Evolutionary conservation across 73 alveolate species (phyloP).

Genomic region (Paramecium primaurelia): DNA sequence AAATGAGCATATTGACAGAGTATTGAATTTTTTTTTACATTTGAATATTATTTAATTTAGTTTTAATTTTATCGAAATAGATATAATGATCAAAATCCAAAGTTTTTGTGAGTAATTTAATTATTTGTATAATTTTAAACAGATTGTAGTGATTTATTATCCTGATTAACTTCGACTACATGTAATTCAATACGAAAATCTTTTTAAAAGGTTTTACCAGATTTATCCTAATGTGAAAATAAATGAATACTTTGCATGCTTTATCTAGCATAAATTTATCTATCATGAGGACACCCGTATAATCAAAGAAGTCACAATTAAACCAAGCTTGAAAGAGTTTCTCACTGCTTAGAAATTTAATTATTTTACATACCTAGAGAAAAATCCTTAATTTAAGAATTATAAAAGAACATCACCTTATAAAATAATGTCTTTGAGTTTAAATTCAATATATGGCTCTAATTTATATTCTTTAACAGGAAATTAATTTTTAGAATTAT

Average conservation of each 20-base stretch:
- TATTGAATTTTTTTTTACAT: too few relatives aligned
- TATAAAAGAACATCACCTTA: slow-evolving; percentile 81
- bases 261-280: slow-evolving; percentile 79
- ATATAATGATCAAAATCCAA: slow-evolving; percentile 7
- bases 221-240: slow-evolving; percentile 29
- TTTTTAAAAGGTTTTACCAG: background rate
- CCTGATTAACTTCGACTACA: background rate
- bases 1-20: too few relatives aligned
- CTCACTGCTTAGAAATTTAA: slow-evolving; percentile 53
- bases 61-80: background rate
- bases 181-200: slow-evolving; percentile 42
- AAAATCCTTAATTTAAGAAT: slow-evolving; percentile 64
- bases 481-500: background rate
- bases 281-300: slow-evolving; percentile 69
- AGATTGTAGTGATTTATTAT: background rate
- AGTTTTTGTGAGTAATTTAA: slow-evolving; percentile 20
- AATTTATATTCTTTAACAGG: background rate
- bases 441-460: slow-evolving; percentile 47
- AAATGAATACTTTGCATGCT: slow-evolving; percentile 69
- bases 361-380: background rate
- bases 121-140: background rate
- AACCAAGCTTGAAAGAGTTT: slow-evolving; percentile 87
- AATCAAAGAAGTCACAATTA: slow-evolving; percentile 78
- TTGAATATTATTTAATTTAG: background rate
- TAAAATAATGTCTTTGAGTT: slow-evolving; percentile 37